phyloP scores from a whole-genome alignment of 495 filamentous ascomycete species.

The Neurospora sp. region DNA sequence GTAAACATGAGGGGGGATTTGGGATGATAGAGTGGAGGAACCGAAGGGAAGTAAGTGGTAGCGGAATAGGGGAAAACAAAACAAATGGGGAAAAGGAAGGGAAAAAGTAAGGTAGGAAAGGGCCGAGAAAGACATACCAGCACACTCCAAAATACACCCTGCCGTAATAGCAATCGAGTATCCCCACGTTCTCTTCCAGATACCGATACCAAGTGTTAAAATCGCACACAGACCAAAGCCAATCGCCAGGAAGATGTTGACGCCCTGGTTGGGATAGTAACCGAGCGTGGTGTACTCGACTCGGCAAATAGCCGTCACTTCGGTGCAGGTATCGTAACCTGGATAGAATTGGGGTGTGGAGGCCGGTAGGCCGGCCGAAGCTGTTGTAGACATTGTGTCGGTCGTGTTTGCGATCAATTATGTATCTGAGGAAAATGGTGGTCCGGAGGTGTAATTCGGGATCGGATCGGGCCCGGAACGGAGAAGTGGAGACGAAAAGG shows the following conservation, averaged over 20 bases:
- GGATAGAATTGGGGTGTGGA: conserved; percentile 11
- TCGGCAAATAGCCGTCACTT: conserved; percentile 42
- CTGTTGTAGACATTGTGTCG: conserved; percentile 4
- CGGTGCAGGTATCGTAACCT: conserved; percentile 31
- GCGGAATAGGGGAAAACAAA: too few relatives aligned
- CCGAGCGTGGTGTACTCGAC: conserved; percentile 54
- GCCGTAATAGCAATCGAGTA: conserved; percentile 42
- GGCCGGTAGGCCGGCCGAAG: not conserved
- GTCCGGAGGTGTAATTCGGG: not conserved
- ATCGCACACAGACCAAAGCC: conserved; percentile 44
- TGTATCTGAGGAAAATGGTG: not conserved
- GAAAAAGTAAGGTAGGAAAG: too few relatives aligned
- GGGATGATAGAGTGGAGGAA: too few relatives aligned
- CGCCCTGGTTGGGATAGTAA: conserved; percentile 54
- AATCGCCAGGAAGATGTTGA: conserved; percentile 50
- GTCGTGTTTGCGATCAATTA: not conserved
- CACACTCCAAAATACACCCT: conserved; percentile 34
- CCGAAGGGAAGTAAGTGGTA: too few relatives aligned
- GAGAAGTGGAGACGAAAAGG: conserved; percentile 1
- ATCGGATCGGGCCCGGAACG: not conserved
- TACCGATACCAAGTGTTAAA: conserved; percentile 37
- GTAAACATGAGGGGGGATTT: too few relatives aligned
- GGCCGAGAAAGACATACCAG: too few relatives aligned
- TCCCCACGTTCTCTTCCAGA: conserved; percentile 57
- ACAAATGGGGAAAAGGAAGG: too few relatives aligned